These are phyloP conservation scores for Thielaviopsis musarum DNA, from an alignment of 2,329 filamentous ascomycete genomes.

Conservation along the genomic window DNA sequence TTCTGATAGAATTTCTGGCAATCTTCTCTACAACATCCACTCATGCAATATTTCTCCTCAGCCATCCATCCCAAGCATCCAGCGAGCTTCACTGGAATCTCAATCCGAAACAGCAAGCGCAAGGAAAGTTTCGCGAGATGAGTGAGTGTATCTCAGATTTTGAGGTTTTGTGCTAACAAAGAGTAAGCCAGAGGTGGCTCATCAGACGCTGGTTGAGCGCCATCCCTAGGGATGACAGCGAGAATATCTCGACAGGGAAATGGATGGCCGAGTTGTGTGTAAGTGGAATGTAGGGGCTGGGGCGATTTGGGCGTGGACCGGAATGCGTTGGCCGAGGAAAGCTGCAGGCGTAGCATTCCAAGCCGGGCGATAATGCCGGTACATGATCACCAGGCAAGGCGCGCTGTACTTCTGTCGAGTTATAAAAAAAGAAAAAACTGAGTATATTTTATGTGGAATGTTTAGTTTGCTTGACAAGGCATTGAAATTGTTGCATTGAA, in stretches of 20 bases:
- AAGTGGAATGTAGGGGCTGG: neutral
- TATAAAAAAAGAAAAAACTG: neutral
- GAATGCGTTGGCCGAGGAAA: constrained; percentile 4
- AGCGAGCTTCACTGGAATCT: constrained; percentile 2
- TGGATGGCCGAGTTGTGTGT: neutral
- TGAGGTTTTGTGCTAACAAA: too few species aligned
- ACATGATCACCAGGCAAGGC: neutral
- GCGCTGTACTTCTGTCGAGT: neutral
- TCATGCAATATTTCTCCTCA: neutral
- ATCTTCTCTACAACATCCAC: neutral
- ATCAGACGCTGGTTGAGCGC: neutral
- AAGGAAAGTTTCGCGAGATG: neutral
- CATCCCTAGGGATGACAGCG: neutral
- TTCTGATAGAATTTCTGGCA: neutral
- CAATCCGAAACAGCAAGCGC: constrained; percentile 4
- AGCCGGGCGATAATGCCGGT: neutral
- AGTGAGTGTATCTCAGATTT: neutral
- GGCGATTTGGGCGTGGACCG: neutral
- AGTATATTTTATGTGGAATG: neutral
- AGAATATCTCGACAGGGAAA: neutral
- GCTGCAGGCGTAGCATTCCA: neutral
- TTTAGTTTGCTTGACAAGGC: neutral
- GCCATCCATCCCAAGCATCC: neutral
- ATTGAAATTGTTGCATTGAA: neutral
- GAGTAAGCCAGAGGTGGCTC: neutral